Percentiles rank a stretch among this genome's conserved stretches.
Evolutionary conservation across 306 rosid species (phyloP).

Genomic region (Herpetospermum pedunculosum): DNA sequence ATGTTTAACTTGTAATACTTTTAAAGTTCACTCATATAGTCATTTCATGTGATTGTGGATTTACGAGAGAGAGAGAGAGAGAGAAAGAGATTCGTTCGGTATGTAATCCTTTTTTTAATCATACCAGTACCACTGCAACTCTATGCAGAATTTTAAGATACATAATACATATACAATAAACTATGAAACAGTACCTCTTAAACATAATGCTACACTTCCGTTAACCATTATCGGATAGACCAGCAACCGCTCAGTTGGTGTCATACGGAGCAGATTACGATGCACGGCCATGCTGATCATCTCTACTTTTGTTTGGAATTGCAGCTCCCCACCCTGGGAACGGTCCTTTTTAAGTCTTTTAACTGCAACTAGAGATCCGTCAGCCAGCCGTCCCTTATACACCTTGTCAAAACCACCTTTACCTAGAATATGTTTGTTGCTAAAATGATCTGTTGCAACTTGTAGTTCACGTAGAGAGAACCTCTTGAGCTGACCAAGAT

Average conservation of each 20-base stretch:
- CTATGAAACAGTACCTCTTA: constrained; percentile 47
- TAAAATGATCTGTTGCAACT: constrained; percentile 81
- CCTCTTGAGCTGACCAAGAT: constrained; percentile 83
- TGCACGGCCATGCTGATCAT: constrained; percentile 98
- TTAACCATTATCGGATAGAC: constrained; percentile 87
- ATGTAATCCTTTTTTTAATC: not conserved
- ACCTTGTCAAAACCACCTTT: constrained; percentile 96
- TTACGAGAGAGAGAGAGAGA: not conserved
- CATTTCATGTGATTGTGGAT: not conserved
- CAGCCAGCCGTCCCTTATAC: constrained; percentile 88
- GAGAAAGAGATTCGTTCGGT: not conserved
- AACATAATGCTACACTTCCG: constrained; percentile 94
- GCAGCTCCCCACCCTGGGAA: constrained; percentile 80
- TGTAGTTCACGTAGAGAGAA: constrained; percentile 87
- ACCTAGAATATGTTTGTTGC: constrained; percentile 71
- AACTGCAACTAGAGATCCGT: constrained; percentile 83
- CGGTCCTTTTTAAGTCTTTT: constrained; percentile 91
- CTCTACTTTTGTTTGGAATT: constrained; percentile 91
- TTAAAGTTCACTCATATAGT: not conserved
- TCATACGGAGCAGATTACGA: constrained; percentile 94
- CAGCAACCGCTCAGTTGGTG: constrained; percentile 91
- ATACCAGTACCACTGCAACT: not conserved
- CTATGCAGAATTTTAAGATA: not conserved
- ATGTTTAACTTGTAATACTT: not conserved
- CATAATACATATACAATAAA: not conserved